These are phyloP conservation scores for Carex scoparia DNA, from an alignment of 176 grass and related monocot species.

Conservation along the genomic window DNA sequence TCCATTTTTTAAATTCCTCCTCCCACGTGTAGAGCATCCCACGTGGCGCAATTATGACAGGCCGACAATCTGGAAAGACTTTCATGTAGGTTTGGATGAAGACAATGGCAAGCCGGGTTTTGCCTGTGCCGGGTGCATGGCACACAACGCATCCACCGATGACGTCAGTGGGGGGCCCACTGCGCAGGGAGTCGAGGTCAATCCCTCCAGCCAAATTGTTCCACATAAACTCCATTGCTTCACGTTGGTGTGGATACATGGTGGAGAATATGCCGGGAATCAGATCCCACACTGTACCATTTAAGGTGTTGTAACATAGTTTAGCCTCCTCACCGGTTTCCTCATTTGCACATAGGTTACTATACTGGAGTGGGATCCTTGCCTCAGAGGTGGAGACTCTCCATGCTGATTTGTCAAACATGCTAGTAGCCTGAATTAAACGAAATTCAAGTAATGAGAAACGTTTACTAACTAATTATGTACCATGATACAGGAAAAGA, in stretches of 20 bases:
- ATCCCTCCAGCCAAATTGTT: conserved; percentile 73
- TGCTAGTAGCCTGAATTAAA: conserved; percentile 38
- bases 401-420: conserved; percentile 37
- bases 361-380: conserved; percentile 38
- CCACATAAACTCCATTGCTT: conserved; percentile 99
- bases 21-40: conserved; percentile 92
- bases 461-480: background rate
- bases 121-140: conserved; percentile 91
- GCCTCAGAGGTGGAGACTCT: conserved; percentile 27
- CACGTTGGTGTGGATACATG: conserved; percentile 68
- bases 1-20: conserved; percentile 86
- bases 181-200: conserved; percentile 58
- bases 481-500: background rate
- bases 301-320: conserved; percentile 32
- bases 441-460: background rate
- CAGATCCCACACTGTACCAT: conserved; percentile 79
- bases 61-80: conserved; percentile 70
- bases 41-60: conserved; percentile 78
- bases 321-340: conserved; percentile 20
- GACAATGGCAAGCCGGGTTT: conserved; percentile 74
- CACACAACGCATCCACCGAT: conserved; percentile 91
- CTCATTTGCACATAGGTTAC: conserved; percentile 43
- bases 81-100: conserved; percentile 91
- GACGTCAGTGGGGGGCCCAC: conserved; percentile 49
- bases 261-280: conserved; percentile 58